These are phyloP conservation scores for Tolypocladium endophyticum DNA, from an alignment of 2,329 filamentous ascomycete genomes.

Conservation along the genomic window DNA sequence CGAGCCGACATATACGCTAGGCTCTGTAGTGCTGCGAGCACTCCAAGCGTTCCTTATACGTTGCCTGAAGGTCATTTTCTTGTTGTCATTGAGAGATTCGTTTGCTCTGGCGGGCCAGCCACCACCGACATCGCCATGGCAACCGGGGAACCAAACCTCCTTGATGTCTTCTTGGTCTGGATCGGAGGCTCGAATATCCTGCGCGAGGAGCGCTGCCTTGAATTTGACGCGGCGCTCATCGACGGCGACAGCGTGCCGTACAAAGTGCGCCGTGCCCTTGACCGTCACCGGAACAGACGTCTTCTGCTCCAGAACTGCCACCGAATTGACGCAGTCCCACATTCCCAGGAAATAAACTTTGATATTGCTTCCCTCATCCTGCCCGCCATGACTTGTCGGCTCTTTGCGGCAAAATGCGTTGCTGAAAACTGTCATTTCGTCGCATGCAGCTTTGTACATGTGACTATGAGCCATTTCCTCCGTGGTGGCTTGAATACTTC, in stretches of 20 bases:
- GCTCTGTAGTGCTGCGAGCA: constrained; percentile 19
- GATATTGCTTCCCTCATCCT: constrained; percentile 21
- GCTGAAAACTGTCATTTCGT: constrained; percentile 33
- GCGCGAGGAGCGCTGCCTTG: constrained; percentile 36
- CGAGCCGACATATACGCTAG: constrained; percentile 16
- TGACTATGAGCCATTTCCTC: background rate
- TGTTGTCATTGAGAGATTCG: constrained; percentile 11
- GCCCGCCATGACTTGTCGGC: constrained; percentile 1
- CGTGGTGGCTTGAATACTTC: background rate
- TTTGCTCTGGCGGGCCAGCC: constrained; percentile 31
- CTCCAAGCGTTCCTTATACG: constrained; percentile 24
- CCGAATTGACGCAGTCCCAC: constrained; percentile 44
- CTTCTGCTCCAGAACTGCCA: constrained; percentile 29
- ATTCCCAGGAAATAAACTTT: constrained; percentile 44
- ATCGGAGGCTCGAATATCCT: constrained; percentile 21
- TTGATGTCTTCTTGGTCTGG: constrained; percentile 26
- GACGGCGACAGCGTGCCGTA: constrained; percentile 42
- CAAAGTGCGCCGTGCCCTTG: constrained; percentile 29
- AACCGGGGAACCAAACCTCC: constrained; percentile 46
- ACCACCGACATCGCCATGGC: constrained; percentile 43
- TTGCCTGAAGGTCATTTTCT: constrained; percentile 20
- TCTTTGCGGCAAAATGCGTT: constrained; percentile 35
- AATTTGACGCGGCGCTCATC: constrained; percentile 46
- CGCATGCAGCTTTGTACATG: constrained; percentile 8
- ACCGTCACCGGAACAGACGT: constrained; percentile 26